Evolutionary conservation across 257 asterid genomes (phyloP).

Genomic region (Mentha longifolia): DNA sequence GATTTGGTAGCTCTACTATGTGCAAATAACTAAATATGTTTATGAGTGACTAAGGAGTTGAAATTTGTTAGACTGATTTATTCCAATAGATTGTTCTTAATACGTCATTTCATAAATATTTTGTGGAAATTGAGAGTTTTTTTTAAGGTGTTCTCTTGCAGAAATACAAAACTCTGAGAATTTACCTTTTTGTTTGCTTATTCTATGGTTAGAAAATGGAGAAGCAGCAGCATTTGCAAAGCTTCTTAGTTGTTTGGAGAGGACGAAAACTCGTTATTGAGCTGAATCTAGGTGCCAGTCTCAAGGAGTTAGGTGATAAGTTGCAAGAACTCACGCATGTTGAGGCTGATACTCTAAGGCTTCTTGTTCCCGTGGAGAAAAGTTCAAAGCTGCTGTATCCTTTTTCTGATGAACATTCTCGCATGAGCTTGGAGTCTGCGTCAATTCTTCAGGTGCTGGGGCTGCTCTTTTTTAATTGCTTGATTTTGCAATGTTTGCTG

Average conservation of each 20-base stretch:
- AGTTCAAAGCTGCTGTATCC: conserved; percentile 73
- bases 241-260: conserved; percentile 72
- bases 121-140: conserved; percentile 9
- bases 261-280: conserved; percentile 60
- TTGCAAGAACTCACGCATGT: conserved; percentile 71
- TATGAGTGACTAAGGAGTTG: not conserved
- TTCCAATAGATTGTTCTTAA: not conserved
- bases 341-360: conserved; percentile 69
- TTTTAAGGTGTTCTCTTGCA: not conserved
- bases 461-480: not conserved
- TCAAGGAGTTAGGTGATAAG: conserved; percentile 78
- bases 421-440: conserved; percentile 55
- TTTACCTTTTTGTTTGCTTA: conserved; percentile 20
- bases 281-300: conserved; percentile 52
- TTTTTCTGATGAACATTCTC: conserved; percentile 75
- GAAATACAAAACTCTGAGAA: not conserved
- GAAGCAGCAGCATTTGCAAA: conserved; percentile 42
- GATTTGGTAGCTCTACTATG: conserved; percentile 9
- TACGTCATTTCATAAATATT: not conserved
- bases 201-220: conserved; percentile 54
- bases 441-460: conserved; percentile 60
- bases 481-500: conserved; percentile 2
- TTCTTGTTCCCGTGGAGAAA: conserved; percentile 68
- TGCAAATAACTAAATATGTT: not conserved
- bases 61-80: not conserved